phyloP scores from a whole-genome alignment of 371 early-diverging fungal species.

The Mucor racemosus region DNA sequence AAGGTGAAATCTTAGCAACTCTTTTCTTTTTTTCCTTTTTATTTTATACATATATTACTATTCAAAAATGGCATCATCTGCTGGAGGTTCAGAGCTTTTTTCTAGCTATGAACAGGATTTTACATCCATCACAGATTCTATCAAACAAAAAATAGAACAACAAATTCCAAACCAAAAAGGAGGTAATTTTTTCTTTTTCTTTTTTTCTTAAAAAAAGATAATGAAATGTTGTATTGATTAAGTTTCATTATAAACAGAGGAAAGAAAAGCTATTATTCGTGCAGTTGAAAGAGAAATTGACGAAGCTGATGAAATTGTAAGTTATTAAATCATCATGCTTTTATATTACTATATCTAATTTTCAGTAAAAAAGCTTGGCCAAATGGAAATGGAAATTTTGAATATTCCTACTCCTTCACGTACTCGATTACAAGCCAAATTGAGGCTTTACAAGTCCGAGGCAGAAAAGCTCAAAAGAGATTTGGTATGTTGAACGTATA shows the following conservation, averaged over 20 bases:
- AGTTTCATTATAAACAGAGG: constrained; percentile 55
- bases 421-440: constrained; percentile 71
- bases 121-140: constrained; percentile 63
- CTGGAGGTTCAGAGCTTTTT: constrained; percentile 76
- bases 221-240: background rate
- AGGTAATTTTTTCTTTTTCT: constrained; percentile 56
- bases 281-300: constrained; percentile 85
- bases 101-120: constrained; percentile 89
- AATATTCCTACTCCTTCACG: constrained; percentile 74
- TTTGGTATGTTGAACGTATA: too few species aligned
- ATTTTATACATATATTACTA: background rate
- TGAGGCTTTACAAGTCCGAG: constrained; percentile 79
- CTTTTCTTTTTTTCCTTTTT: background rate
- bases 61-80: constrained; percentile 41
- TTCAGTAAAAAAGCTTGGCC: constrained; percentile 69
- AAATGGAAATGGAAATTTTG: constrained; percentile 91
- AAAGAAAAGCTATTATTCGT: constrained; percentile 72
- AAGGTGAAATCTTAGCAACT: background rate
- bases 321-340: too few species aligned
- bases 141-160: constrained; percentile 64
- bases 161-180: constrained; percentile 65
- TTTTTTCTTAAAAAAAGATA: background rate
- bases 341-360: background rate
- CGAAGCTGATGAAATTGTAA: constrained; percentile 92
- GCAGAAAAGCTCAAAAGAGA: constrained; percentile 78